These are phyloP conservation scores for Glutinoglossum americanum DNA, from an alignment of 495 filamentous ascomycete species.

Conservation along the genomic window DNA sequence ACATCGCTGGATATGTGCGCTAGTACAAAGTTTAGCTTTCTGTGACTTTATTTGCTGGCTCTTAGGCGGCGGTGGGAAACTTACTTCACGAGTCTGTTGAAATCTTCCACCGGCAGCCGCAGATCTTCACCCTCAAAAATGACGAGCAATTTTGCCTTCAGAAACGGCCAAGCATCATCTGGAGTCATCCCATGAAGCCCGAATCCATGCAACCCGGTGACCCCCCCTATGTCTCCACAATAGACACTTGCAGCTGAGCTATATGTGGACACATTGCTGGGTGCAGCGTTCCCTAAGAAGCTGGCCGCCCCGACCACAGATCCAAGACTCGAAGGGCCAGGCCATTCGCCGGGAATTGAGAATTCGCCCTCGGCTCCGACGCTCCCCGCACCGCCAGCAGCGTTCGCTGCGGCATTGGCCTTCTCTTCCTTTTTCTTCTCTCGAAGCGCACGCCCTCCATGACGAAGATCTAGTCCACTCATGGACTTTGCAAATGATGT, in stretches of 20 bases:
- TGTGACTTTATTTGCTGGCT: slow-evolving; percentile 4
- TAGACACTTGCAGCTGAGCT: not conserved
- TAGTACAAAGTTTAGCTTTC: slow-evolving; percentile 4
- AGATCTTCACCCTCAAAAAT: slow-evolving; percentile 89
- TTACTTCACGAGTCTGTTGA: slow-evolving; percentile 61
- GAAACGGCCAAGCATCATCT: slow-evolving; percentile 86
- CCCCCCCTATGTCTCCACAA: not conserved
- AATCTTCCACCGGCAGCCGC: slow-evolving; percentile 74
- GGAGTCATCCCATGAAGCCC: slow-evolving; percentile 63
- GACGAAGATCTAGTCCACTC: slow-evolving; percentile 63
- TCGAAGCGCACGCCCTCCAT: slow-evolving; percentile 63
- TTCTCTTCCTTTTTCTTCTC: slow-evolving; percentile 84
- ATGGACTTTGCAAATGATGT: slow-evolving; percentile 56
- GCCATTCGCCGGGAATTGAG: not conserved
- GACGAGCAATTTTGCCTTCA: slow-evolving; percentile 75
- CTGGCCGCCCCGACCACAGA: not conserved
- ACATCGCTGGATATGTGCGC: slow-evolving; percentile 58
- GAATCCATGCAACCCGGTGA: slow-evolving; percentile 23
- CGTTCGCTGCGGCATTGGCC: slow-evolving; percentile 13
- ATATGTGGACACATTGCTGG: not conserved
- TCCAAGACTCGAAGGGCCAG: not conserved
- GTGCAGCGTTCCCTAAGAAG: not conserved
- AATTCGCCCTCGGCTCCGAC: not conserved
- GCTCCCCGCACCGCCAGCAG: not conserved
- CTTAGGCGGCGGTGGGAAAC: slow-evolving; percentile 2